These are phyloP conservation scores for Rhodotorula taiwanensis DNA, from an alignment of 768 basidiomycete genomes.

Conservation along the genomic window DNA sequence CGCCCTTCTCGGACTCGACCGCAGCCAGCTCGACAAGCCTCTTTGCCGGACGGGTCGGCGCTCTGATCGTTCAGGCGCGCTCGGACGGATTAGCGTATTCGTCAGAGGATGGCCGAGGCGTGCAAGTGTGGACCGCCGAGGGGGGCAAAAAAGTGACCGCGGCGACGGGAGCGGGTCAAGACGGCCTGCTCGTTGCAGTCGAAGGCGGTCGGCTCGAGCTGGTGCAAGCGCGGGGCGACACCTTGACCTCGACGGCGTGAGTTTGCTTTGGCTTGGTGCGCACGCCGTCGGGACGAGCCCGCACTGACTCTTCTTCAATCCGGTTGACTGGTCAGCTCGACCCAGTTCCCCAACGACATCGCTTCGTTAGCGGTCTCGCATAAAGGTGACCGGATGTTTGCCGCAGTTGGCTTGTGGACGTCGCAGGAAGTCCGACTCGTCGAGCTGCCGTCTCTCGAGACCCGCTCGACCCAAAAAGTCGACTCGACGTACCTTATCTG, in stretches of 20 bases:
- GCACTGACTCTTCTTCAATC: too few relatives aligned
- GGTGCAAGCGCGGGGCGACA: slow-evolving; percentile 52
- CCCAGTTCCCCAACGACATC: slow-evolving; percentile 51
- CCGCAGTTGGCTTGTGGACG: slow-evolving; percentile 72
- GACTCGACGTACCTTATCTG: slow-evolving; percentile 50
- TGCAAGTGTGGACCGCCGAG: slow-evolving; percentile 17
- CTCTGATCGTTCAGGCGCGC: slow-evolving; percentile 69
- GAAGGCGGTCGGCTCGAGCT: slow-evolving; percentile 48
- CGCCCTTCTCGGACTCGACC: slow-evolving; percentile 47
- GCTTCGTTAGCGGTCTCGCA: slow-evolving; percentile 63
- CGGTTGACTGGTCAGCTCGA: not conserved
- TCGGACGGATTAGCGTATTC: slow-evolving; percentile 50
- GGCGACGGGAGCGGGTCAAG: slow-evolving; percentile 16
- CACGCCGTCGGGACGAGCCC: too few relatives aligned
- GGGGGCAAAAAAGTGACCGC: slow-evolving; percentile 30
- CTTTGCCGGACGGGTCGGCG: slow-evolving; percentile 56
- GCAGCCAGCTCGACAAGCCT: slow-evolving; percentile 54
- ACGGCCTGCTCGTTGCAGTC: slow-evolving; percentile 24
- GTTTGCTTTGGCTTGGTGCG: slow-evolving; percentile 4
- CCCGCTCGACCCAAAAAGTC: slow-evolving; percentile 41
- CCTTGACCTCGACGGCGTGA: too few relatives aligned
- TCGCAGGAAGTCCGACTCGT: slow-evolving; percentile 60
- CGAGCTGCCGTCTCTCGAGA: slow-evolving; percentile 43
- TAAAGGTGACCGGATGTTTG: slow-evolving; percentile 49
- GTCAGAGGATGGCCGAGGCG: slow-evolving; percentile 44